Evolutionary conservation across 768 basidiomycete species (phyloP).

Genomic region (Gymnopilus junonius): DNA sequence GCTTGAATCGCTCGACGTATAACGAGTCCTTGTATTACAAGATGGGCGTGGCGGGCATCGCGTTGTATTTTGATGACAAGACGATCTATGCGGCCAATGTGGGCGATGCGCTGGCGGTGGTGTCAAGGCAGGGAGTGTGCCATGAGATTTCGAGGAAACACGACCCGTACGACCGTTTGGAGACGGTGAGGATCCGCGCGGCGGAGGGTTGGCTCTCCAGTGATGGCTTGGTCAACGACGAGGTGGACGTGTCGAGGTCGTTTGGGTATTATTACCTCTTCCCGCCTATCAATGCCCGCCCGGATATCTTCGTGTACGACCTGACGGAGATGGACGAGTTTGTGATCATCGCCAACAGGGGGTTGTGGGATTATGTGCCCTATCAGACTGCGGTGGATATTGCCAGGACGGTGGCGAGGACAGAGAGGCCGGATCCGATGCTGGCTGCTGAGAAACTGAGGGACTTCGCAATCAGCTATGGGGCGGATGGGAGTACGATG

Average conservation of each 20-base stretch:
- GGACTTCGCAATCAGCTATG: slow-evolving; percentile 97
- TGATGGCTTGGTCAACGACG: slow-evolving; percentile 88
- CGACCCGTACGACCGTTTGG: slow-evolving; percentile 85
- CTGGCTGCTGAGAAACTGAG: slow-evolving; percentile 96
- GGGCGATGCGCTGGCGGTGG: slow-evolving; percentile 86
- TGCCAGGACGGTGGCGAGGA: slow-evolving; percentile 81
- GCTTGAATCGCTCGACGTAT: slow-evolving; percentile 39
- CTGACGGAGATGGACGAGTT: slow-evolving; percentile 91
- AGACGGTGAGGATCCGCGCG: slow-evolving; percentile 84
- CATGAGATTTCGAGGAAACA: slow-evolving; percentile 79
- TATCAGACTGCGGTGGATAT: slow-evolving; percentile 98
- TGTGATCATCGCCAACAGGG: slow-evolving; percentile 92
- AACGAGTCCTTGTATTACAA: slow-evolving; percentile 57
- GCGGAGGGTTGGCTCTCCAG: slow-evolving; percentile 97
- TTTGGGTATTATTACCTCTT: slow-evolving; percentile 93
- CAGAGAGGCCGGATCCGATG: slow-evolving; percentile 61
- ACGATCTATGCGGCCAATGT: slow-evolving; percentile 90
- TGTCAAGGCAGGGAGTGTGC: slow-evolving; percentile 78
- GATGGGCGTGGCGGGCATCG: slow-evolving; percentile 83
- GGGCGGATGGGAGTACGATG: slow-evolving; percentile 92
- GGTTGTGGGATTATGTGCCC: slow-evolving; percentile 92
- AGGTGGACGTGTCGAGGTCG: slow-evolving; percentile 87
- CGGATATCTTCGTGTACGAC: slow-evolving; percentile 71
- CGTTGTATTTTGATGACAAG: slow-evolving; percentile 81
- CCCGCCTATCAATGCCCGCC: slow-evolving; percentile 89